Evolutionary conservation across 2,329 filamentous ascomycete genomes (phyloP).

Genomic region (Pestalotiopsis fici): DNA sequence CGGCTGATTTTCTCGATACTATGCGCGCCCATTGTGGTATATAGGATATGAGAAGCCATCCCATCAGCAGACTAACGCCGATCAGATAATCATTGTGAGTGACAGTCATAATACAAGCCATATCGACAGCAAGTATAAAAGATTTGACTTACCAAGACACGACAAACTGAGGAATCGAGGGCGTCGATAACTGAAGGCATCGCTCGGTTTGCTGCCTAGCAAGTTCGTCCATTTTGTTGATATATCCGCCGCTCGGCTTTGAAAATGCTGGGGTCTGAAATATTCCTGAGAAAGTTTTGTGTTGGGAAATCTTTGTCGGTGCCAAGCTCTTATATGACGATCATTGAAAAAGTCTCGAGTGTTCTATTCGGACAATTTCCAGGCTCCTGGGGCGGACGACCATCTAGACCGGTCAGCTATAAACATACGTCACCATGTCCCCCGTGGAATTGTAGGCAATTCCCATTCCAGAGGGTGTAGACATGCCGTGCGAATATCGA

Average conservation of each 20-base stretch:
- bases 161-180: background rate
- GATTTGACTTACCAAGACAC: slow-evolving; percentile 1
- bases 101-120: too few relatives aligned
- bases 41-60: slow-evolving; percentile 7
- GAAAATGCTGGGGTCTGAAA: background rate
- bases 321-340: background rate
- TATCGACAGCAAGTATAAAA: too few relatives aligned
- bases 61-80: slow-evolving; percentile 1
- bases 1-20: slow-evolving; percentile 3
- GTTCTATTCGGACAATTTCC: background rate
- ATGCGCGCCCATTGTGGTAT: slow-evolving; percentile 8
- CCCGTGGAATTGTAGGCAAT: background rate
- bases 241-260: background rate
- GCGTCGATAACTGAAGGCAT: background rate
- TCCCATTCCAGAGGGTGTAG: background rate
- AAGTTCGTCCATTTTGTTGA: background rate
- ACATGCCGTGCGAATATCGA: background rate
- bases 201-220: background rate
- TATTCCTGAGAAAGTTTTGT: background rate
- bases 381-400: background rate
- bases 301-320: background rate
- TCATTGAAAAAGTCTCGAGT: background rate
- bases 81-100: too few relatives aligned
- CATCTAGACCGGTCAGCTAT: background rate
- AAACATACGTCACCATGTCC: background rate